Base-by-base conservation (phyloP, 169 alveolate genomes). In the Plasmodium gonderi region DNA sequence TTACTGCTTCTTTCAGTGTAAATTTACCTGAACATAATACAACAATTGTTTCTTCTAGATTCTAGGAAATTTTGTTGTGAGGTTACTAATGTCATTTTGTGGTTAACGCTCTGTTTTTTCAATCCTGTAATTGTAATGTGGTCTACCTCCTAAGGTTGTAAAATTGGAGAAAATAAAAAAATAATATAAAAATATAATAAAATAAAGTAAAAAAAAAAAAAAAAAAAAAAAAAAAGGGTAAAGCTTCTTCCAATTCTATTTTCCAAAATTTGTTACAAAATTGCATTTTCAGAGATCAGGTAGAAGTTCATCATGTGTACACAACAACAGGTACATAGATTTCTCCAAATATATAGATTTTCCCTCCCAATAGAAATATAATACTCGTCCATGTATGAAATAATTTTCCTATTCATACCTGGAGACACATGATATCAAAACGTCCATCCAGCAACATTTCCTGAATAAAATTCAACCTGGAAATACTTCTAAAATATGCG, bases 21-120 rank as follows among this genome's bases (percentile, higher is more conserved):
- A 12, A 17, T n/a, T 33, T 82, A 82, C 91, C 60, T 54, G 60
- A 68, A 82, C 33, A 72, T 29, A 44, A 82, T 40, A 26, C 91
- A 82, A 26, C 91, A 80, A 31, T 82, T 82, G 91, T 82, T 82
- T 36, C 81, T 69, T 11, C 8, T 82, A 2, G 91, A 20, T 29
- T 38, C 14, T 7, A 26, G 45, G 44, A 49, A 31, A 65, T 33
- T 64, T 20, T 64, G 51, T 47, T 42, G 3, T 20, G 91, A 68
- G 5, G 40, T 23, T n/a, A 68, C 76, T 31, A 82, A 68, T 8
- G 51, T 72, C 17, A 82, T 36, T 33, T 47, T 69, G 14, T 68
- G 11, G 20, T 67, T 5, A 0, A 12, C 11, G 12, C 17, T 54
- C 3, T 69, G n/a, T 23, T 29, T 26, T 12, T 82, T 69, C 20